Percentiles rank a stretch among this genome's conserved stretches.
Evolutionary conservation across 768 basidiomycete species (phyloP).

Genomic region (Rhizopogon vinicolor): DNA sequence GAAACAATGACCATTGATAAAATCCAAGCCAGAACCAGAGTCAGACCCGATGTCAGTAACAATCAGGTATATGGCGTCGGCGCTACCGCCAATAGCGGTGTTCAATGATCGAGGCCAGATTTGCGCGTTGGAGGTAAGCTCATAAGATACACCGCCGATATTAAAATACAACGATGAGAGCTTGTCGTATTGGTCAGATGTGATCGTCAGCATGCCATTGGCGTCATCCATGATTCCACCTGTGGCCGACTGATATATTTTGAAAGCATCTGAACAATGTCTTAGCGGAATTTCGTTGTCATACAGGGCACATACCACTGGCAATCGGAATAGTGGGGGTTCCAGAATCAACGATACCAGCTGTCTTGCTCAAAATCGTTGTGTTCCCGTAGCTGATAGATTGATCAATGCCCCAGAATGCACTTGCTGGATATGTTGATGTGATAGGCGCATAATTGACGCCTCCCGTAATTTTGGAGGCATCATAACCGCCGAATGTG

Average conservation of each 20-base stretch:
- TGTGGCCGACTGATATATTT: constrained; percentile 16
- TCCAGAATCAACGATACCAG: constrained; percentile 30
- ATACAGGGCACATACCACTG: constrained; percentile 23
- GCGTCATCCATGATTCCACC: constrained; percentile 18
- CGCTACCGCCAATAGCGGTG: constrained; percentile 20
- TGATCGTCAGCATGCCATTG: constrained; percentile 26
- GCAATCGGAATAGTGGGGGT: constrained; percentile 20
- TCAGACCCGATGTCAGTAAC: constrained; percentile 13
- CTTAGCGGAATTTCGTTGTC: not conserved
- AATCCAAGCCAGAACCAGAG: constrained; percentile 15
- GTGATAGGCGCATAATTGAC: constrained; percentile 22
- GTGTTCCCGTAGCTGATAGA: constrained; percentile 20
- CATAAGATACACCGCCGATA: constrained; percentile 16
- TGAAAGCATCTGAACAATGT: constrained; percentile 17
- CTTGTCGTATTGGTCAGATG: constrained; percentile 17
- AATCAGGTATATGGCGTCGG: constrained; percentile 23
- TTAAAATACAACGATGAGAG: constrained; percentile 22
- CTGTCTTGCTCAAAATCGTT: constrained; percentile 13
- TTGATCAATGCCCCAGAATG: constrained; percentile 28
- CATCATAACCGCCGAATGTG: constrained; percentile 24
- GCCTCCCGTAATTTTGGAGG: constrained; percentile 4
- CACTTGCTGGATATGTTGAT: constrained; percentile 12
- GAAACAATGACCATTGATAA: constrained; percentile 15
- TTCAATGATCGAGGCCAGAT: constrained; percentile 31
- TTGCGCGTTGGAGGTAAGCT: constrained; percentile 22